Base-by-base conservation (phyloP, 2,329 filamentous ascomycete genomes). In the Phialophora chinensis region DNA sequence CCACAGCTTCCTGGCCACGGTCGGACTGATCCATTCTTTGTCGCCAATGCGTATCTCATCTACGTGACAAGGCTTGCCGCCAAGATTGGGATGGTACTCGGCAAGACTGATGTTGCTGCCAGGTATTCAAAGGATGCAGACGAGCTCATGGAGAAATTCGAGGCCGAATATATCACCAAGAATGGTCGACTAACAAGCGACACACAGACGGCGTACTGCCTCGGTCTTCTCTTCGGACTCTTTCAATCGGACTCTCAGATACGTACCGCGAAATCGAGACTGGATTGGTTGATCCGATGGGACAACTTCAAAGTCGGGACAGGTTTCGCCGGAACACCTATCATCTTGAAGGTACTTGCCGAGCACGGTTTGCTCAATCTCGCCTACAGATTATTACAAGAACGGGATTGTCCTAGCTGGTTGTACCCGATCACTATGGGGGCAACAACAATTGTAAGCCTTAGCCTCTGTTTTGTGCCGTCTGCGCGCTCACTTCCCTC, bases 371-470 rank as follows among this genome's bases (percentile, higher is more conserved):
- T 73, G 29, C 55, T 60, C 1, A 67, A 74, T 8, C 38, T 77
- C 2, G 74, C 73, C 29, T 82, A 81, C 64, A 76, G 76, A 12
- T 82, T 82, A 79, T 67, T 82, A 0, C 73, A 77, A 5, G 73
- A 79, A 62, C 75, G 73, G 3, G 69, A 71, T 10, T 73, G 72
- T 27, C 79, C 79, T 0, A 77, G 74, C 0, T 79, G 78, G 78
- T 72, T 81, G 10, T 80, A 80, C 60, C 77, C 75, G 4, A 74
- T 81, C 14, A 74, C 70, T 6, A 80, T 80, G 78, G 76, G 76
- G 1, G 79, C 76, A 0, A 82, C 80, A 0, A 81, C 79, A 0
- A 76, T 77, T 8, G 27, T 29, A 29, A 29, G 27, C 4, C 27
- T 29, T 29, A 4, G 27, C 4, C 27, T 29, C 27, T 29, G 27